A percentile compares a stretch with the other conserved stretches of the same genome.
Evolutionary conservation across 129 eudicot species (phyloP).

Genomic region (Escallonia rubra): DNA sequence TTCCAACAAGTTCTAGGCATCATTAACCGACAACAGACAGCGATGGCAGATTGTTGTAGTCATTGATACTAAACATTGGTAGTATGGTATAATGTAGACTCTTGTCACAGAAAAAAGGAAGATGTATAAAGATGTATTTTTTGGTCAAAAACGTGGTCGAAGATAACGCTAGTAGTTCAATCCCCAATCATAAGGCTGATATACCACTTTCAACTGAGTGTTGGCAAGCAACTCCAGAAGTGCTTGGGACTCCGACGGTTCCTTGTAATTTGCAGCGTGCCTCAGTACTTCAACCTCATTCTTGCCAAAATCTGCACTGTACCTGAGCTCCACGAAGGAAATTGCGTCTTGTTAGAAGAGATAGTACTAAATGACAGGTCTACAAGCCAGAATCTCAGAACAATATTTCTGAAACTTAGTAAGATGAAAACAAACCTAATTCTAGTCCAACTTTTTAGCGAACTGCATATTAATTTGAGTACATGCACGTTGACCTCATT

Average conservation of each 20-base stretch:
- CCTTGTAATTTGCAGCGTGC: conserved; percentile 66
- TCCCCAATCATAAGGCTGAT: conserved; percentile 69
- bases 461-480: too few relatives aligned
- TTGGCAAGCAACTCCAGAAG: conserved; percentile 51
- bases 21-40: too few relatives aligned
- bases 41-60: too few relatives aligned
- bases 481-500: too few relatives aligned
- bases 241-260: conserved; percentile 32
- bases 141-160: conserved; percentile 5
- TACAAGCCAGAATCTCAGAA: background rate
- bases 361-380: background rate
- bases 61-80: too few relatives aligned
- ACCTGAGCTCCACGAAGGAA: conserved; percentile 34
- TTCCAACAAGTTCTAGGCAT: too few relatives aligned
- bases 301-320: conserved; percentile 64
- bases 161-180: conserved; percentile 37
- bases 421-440: too few relatives aligned
- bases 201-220: conserved; percentile 53
- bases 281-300: conserved; percentile 63
- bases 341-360: background rate
- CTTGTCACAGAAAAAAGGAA: conserved; percentile 1
- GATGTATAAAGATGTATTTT: conserved; percentile 11
- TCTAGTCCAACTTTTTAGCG: too few relatives aligned
- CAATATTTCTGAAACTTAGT: too few relatives aligned
- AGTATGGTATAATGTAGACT: too few relatives aligned